These are phyloP conservation scores for Silene conica DNA, from an alignment of 148 eudicot species.

Conservation along the genomic window DNA sequence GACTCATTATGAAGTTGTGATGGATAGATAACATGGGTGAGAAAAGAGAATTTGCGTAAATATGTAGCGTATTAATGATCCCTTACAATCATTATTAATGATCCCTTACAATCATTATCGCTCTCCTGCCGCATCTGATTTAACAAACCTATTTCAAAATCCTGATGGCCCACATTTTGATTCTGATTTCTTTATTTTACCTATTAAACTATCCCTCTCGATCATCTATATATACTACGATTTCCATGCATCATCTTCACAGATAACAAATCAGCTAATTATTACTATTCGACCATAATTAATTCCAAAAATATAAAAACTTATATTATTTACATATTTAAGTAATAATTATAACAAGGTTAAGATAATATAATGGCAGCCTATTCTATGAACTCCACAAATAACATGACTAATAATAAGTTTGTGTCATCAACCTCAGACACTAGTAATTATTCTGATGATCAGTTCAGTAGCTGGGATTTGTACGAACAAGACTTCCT, in stretches of 20 bases:
- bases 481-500: constrained; percentile 23
- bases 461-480: constrained; percentile 28
- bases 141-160: constrained; percentile 8
- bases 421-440: neutral
- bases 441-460: neutral
- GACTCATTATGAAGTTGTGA: no score
- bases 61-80: neutral
- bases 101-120: constrained; percentile 14
- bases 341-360: no score
- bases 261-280: neutral
- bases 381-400: constrained; percentile 32
- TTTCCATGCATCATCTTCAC: constrained; percentile 1
- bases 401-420: constrained; percentile 23
- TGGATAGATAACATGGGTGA: no score
- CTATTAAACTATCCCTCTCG: constrained; percentile 9
- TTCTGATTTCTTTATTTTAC: constrained; percentile 5
- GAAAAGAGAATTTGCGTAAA: no score
- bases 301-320: no score
- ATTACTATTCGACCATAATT: no score
- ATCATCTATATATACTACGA: constrained; percentile 3
- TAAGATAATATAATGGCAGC: constrained; percentile 12
- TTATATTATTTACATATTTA: neutral
- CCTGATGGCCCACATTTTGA: constrained; percentile 23
- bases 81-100: constrained; percentile 4
- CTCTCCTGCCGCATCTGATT: neutral